phyloP scores from a whole-genome alignment of 1,139 yeast species.

The Pichia sp. region DNA sequence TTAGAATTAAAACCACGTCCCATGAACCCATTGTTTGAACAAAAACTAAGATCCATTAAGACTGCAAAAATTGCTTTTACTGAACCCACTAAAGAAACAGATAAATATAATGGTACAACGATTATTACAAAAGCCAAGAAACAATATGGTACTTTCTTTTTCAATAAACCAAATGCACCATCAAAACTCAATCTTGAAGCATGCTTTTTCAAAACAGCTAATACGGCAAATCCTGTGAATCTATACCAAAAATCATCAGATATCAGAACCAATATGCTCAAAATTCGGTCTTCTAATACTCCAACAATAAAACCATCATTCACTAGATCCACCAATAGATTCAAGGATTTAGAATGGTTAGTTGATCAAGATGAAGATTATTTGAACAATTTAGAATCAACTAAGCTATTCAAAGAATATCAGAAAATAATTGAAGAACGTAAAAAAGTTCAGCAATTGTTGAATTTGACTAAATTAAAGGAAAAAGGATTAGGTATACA shows the following conservation, averaged over 20 bases:
- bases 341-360: slow-evolving; percentile 27
- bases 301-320: slow-evolving; percentile 13
- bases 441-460: slow-evolving; percentile 32
- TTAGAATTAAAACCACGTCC: background rate
- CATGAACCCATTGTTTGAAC: slow-evolving; percentile 12
- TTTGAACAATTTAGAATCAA: slow-evolving; percentile 25
- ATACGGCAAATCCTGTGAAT: slow-evolving; percentile 7
- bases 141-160: slow-evolving; percentile 28
- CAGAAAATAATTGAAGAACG: slow-evolving; percentile 38
- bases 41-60: slow-evolving; percentile 9
- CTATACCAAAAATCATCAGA: slow-evolving; percentile 1
- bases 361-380: slow-evolving; percentile 27
- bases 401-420: slow-evolving; percentile 33
- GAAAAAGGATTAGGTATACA: slow-evolving; percentile 22
- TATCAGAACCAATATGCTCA: slow-evolving; percentile 7
- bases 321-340: slow-evolving; percentile 20
- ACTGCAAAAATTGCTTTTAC: background rate
- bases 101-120: background rate
- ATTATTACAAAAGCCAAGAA: background rate
- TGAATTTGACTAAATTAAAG: slow-evolving; percentile 31
- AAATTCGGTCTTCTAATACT: slow-evolving; percentile 8
- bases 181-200: slow-evolving; percentile 20
- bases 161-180: slow-evolving; percentile 2
- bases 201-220: slow-evolving; percentile 19
- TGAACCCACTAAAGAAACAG: slow-evolving; percentile 1